A percentile compares a stretch with the other conserved stretches of the same genome.
These are phyloP conservation scores for Solanum neorickii DNA, from an alignment of 257 asterid species.

Conservation along the genomic window DNA sequence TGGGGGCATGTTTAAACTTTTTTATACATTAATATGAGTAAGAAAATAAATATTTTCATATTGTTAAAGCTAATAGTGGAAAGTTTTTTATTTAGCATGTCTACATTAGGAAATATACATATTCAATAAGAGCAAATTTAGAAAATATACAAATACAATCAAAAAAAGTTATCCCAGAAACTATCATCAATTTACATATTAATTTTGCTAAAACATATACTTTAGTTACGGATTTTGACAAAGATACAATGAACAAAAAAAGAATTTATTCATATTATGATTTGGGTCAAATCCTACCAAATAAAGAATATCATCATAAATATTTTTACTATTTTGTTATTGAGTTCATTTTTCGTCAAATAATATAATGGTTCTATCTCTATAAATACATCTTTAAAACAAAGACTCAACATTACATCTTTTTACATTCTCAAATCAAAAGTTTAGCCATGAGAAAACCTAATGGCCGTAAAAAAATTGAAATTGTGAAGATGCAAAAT, in stretches of 20 bases:
- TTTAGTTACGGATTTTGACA: not conserved
- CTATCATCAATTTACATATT: too few relatives aligned
- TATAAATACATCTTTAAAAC: not conserved
- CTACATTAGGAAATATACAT: not conserved
- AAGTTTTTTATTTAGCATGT: not conserved
- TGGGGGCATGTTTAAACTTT: too few relatives aligned
- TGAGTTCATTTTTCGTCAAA: not conserved
- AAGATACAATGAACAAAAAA: not conserved
- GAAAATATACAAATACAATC: not conserved
- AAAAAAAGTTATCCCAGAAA: too few relatives aligned
- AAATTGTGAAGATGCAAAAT: not conserved
- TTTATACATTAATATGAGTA: not conserved
- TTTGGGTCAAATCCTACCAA: not conserved
- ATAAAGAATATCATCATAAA: not conserved
- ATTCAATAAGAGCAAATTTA: not conserved
- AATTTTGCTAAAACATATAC: too few relatives aligned
- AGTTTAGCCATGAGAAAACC: not conserved
- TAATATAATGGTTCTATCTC: not conserved
- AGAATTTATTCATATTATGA: not conserved
- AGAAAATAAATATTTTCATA: not conserved
- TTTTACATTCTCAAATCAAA: not conserved
- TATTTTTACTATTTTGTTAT: not conserved
- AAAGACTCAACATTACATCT: not conserved
- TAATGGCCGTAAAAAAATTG: not conserved
- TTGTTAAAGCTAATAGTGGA: not conserved